Conservation (phyloP, 1,284 basidiomycete genomes). For the Irpex rosettiformis region DNA sequence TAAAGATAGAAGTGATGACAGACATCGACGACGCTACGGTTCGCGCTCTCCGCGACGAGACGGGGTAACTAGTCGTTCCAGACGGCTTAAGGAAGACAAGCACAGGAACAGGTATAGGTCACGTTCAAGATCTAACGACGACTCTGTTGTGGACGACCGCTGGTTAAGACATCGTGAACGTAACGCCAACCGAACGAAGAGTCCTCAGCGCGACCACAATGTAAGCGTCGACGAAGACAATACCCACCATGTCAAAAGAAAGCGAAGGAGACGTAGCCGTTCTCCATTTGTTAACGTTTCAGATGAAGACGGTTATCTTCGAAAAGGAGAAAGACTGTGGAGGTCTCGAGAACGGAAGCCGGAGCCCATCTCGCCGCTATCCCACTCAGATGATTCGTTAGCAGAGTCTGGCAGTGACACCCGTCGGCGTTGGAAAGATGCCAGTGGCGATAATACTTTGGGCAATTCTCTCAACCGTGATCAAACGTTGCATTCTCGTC, state of each 20-base stretch:
- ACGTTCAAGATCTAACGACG: constrained; percentile 6
- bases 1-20: constrained; percentile 7
- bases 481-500: background rate
- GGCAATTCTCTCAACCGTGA: background rate
- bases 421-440: background rate
- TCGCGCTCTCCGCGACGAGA: constrained; percentile 13
- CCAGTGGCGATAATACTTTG: background rate
- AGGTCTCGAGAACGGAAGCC: background rate
- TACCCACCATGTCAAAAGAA: constrained; percentile 16
- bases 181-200: constrained; percentile 2
- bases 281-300: background rate
- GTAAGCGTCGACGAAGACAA: constrained; percentile 1
- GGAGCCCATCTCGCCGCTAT: background rate
- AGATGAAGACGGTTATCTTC: background rate
- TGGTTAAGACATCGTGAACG: constrained; percentile 9
- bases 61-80: constrained; percentile 1
- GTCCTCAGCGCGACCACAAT: constrained; percentile 3
- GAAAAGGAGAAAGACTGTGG: background rate
- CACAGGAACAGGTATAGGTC: constrained; percentile 2
- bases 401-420: background rate
- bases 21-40: constrained; percentile 8
- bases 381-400: background rate
- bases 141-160: constrained; percentile 9
- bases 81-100: constrained; percentile 5
- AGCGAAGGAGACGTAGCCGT: constrained; percentile 13